Evolutionary conservation across 805 yeast genomes (phyloP).

Genomic region (Schizosaccharomyces octosporus): DNA sequence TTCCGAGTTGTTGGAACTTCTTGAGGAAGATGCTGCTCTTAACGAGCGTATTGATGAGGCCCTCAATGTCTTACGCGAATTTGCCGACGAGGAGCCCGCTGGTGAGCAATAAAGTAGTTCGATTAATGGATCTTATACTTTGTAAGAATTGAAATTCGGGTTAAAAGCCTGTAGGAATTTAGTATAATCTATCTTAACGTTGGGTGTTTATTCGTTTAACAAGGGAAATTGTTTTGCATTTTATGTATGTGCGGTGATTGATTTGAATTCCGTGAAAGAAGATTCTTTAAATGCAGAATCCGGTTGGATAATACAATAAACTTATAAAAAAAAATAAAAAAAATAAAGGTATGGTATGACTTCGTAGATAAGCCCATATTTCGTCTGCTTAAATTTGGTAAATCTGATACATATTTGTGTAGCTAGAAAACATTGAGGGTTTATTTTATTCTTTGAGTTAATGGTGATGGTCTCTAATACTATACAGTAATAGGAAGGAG

Average conservation of each 20-base stretch:
- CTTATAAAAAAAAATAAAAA: too few species aligned
- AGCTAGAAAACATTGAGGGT: too few species aligned
- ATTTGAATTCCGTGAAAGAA: background rate
- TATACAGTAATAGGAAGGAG: too few species aligned
- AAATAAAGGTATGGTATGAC: too few species aligned
- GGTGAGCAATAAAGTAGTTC: background rate
- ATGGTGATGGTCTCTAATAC: too few species aligned
- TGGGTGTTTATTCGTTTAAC: background rate
- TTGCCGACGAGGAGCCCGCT: constrained; percentile 19
- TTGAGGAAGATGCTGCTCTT: constrained; percentile 75
- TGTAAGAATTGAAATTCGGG: background rate
- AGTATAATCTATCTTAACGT: background rate
- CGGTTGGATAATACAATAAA: background rate
- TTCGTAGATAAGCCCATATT: too few species aligned
- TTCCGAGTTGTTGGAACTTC: constrained; percentile 64
- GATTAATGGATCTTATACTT: background rate
- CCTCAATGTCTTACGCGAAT: constrained; percentile 74
- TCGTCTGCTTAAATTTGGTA: too few species aligned
- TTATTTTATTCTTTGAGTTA: too few species aligned
- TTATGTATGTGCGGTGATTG: background rate
- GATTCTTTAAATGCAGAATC: background rate
- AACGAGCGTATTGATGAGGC: constrained; percentile 86
- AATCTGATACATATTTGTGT: too few species aligned
- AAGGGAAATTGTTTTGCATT: background rate
- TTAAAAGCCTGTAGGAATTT: background rate